Base-by-base conservation (phyloP, 176 grass and related monocot species). In the Microstegium vimineum region DNA sequence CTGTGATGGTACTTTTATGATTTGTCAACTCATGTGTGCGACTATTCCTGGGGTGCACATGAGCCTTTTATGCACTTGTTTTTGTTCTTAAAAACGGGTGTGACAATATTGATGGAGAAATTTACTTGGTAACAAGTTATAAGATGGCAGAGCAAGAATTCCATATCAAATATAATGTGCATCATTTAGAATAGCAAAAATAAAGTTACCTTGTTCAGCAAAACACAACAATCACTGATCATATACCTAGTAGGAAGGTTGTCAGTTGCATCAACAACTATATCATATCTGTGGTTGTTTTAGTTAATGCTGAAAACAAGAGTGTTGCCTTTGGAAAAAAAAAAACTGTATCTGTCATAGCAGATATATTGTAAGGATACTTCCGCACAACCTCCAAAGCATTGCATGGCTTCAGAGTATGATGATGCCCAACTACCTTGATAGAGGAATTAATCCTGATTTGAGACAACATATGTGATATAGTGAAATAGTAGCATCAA, bases 161-260 rank as follows among this genome's bases (percentile, higher is more conserved):
- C 13, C 42, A 57, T 63, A 62, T 30, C 61, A 65, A 89, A 57
- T 41, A 82, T 54, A 73, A 30, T 13, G 22, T 51, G 25, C 25
- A 84, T 31, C 12, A 69, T 15, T 27, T 69, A 26, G 52, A 25
- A 38, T 9, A 78, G 49, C 66, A 56, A 70, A 6, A 43, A 59
- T 72, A 51, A 36, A 43, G 32, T 61, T 89, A 98, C 95, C 92
- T 98, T 98, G 40, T 91, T 81, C 27, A 98, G 68, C 42, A 98
- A 76, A 67, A 93, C 90, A 91, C 95, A 98, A 56, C 92, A 98
- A 82, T 98, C 95, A 74, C 79, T 98, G 73, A 98, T 93, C 95
- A 98, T 93, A 83, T 98, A 98, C 33, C 95, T 87, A 62, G 83
- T 94, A 76, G 95, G 92, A 85, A 98, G 90, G 67, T 95, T 95